Evolutionary conservation across 2,329 filamentous ascomycete genomes (phyloP).

Genomic region (Diplodia sapinea): DNA sequence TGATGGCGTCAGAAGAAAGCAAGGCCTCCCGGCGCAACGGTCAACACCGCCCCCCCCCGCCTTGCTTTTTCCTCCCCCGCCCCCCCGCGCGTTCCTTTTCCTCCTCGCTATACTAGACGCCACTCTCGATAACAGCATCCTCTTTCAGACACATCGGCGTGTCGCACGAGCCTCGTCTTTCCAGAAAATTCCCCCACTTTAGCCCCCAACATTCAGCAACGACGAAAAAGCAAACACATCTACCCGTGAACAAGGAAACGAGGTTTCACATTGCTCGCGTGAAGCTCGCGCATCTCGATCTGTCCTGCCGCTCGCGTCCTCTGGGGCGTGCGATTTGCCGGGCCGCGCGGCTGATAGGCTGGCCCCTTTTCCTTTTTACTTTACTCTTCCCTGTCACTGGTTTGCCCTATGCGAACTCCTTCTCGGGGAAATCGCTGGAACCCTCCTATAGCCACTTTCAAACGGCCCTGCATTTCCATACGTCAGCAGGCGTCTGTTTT

Average conservation of each 20-base stretch:
- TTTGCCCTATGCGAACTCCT: not conserved
- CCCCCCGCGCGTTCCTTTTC: not conserved
- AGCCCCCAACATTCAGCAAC: not conserved
- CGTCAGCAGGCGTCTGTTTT: not conserved
- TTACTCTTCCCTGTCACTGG: not conserved
- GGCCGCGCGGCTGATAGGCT: not conserved
- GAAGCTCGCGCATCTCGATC: slow-evolving; percentile 8
- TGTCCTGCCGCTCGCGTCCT: not conserved
- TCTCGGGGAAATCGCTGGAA: not conserved
- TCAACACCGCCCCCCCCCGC: not conserved
- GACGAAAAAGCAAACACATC: slow-evolving; percentile 3
- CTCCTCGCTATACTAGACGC: not conserved
- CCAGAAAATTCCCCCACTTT: slow-evolving; percentile 8
- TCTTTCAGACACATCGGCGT: slow-evolving; percentile 13
- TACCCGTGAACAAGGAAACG: not conserved
- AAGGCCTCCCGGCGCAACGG: not conserved
- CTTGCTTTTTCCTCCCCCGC: not conserved
- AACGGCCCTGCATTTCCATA: not conserved
- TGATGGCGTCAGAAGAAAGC: not conserved
- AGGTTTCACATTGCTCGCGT: not conserved
- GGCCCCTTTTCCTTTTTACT: not conserved
- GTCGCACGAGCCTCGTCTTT: slow-evolving; percentile 20
- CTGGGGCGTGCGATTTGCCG: not conserved
- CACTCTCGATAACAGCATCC: slow-evolving; percentile 23
- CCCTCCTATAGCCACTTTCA: not conserved